Conservation (phyloP, 495 filamentous ascomycete species). For the Apiosordaria backusii region DNA sequence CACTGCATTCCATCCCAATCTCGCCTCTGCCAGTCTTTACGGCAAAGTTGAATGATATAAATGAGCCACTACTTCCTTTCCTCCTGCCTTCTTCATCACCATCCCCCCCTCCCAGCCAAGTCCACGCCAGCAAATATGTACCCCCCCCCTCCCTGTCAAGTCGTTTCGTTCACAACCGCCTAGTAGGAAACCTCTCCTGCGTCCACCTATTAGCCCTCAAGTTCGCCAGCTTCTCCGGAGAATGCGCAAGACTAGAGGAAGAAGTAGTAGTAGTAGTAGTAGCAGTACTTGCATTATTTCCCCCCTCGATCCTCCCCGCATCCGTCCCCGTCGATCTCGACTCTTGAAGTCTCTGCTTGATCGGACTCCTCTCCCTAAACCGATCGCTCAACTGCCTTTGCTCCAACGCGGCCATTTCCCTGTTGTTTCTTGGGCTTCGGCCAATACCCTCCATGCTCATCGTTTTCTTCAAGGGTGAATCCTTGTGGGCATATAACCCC, state of each 20-base stretch:
- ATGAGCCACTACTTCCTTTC: too few species aligned
- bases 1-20: too few species aligned
- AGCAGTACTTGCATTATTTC: slow-evolving; percentile 1
- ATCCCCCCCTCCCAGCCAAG: too few species aligned
- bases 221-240: slow-evolving; percentile 27
- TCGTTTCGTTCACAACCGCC: slow-evolving; percentile 20
- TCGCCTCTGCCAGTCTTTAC: too few species aligned
- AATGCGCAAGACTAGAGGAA: slow-evolving; percentile 13
- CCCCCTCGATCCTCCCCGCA: slow-evolving; percentile 11
- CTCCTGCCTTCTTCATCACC: too few species aligned
- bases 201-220: slow-evolving; percentile 28
- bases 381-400: slow-evolving; percentile 35
- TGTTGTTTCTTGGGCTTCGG: slow-evolving; percentile 47
- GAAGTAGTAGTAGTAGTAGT: neutral
- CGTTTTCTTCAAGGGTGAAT: slow-evolving; percentile 71
- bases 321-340: neutral
- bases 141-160: too few species aligned
- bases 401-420: slow-evolving; percentile 53
- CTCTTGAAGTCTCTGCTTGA: slow-evolving; percentile 20
- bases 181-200: slow-evolving; percentile 44
- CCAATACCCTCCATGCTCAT: slow-evolving; percentile 46
- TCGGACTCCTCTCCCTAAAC: slow-evolving; percentile 30
- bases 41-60: too few species aligned
- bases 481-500: slow-evolving; percentile 74
- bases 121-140: too few species aligned